Conservation (phyloP, 2,329 filamentous ascomycete genomes). For the Calonectria multiphialidica region DNA sequence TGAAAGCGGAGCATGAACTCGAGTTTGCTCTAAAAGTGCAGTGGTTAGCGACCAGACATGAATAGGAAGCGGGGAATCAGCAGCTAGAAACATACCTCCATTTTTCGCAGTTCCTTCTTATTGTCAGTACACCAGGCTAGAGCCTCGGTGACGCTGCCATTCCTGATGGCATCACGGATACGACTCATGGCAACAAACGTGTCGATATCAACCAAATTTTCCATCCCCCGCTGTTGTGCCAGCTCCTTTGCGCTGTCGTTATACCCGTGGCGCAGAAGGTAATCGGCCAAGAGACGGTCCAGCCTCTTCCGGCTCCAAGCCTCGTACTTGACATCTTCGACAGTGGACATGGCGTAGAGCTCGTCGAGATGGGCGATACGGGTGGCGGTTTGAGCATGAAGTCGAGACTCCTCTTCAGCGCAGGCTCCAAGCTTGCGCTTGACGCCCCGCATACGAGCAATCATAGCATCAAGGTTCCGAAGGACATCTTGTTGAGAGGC, state of each 20-base stretch:
- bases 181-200: slow-evolving; percentile 87
- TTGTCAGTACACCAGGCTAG: slow-evolving; percentile 94
- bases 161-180: slow-evolving; percentile 79
- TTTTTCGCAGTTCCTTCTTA: slow-evolving; percentile 90
- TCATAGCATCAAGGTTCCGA: slow-evolving; percentile 85
- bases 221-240: slow-evolving; percentile 80
- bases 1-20: slow-evolving; percentile 95
- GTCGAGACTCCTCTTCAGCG: slow-evolving; percentile 81
- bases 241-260: slow-evolving; percentile 80
- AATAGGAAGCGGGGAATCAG: neutral
- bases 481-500: slow-evolving; percentile 78
- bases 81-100: slow-evolving; percentile 68
- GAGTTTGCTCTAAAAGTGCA: slow-evolving; percentile 75
- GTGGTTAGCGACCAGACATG: slow-evolving; percentile 2
- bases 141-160: slow-evolving; percentile 81
- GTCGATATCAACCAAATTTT: slow-evolving; percentile 87
- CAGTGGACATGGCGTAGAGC: slow-evolving; percentile 81
- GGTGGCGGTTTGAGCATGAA: slow-evolving; percentile 81
- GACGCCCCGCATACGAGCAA: slow-evolving; percentile 84
- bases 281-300: slow-evolving; percentile 91
- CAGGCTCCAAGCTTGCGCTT: slow-evolving; percentile 87
- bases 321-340: slow-evolving; percentile 95
- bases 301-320: slow-evolving; percentile 86
- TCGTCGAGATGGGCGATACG: slow-evolving; percentile 85
- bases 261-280: slow-evolving; percentile 88